These are phyloP conservation scores for Tranzscheliella williamsii DNA, from an alignment of 1,284 basidiomycete genomes.

Conservation along the genomic window DNA sequence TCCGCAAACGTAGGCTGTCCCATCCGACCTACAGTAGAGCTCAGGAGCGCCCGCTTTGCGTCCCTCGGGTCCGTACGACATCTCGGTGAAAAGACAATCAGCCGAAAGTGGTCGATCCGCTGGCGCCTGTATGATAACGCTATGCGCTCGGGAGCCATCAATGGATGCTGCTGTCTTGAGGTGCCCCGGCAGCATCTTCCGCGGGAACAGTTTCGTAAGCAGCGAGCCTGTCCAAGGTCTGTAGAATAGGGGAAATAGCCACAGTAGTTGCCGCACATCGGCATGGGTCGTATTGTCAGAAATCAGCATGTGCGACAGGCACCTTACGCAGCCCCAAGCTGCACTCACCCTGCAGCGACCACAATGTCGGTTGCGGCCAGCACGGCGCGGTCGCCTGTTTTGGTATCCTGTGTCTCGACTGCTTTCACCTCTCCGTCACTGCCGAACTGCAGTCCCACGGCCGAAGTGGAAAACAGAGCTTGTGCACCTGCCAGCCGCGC, in stretches of 20 bases:
- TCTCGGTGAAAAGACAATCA: constrained; percentile 66
- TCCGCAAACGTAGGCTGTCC: constrained; percentile 62
- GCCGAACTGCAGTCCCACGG: constrained; percentile 29
- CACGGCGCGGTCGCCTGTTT: constrained; percentile 6
- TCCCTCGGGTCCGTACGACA: constrained; percentile 56
- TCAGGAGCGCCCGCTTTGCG: constrained; percentile 37
- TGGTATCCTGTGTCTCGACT: constrained; percentile 15
- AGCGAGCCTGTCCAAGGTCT: constrained; percentile 79
- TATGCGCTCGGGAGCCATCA: constrained; percentile 64
- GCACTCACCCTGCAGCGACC: constrained; percentile 28
- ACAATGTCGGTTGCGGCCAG: constrained; percentile 22
- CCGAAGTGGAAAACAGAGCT: constrained; percentile 60
- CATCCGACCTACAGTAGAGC: constrained; percentile 60
- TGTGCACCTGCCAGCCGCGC: constrained; percentile 62
- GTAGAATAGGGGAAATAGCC: too few species aligned
- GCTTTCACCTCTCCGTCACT: constrained; percentile 20
- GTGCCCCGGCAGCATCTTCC: constrained; percentile 35
- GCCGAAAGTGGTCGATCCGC: constrained; percentile 52
- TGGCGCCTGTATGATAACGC: constrained; percentile 62
- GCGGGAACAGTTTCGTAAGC: constrained; percentile 65
- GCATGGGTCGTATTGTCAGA: too few species aligned
- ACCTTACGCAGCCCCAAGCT: too few species aligned
- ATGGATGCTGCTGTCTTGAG: constrained; percentile 60
- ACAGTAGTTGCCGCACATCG: too few species aligned
- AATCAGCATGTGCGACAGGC: too few species aligned